Conservation (phyloP, 257 asterid species). For the Rauvolfia tetraphylla region DNA sequence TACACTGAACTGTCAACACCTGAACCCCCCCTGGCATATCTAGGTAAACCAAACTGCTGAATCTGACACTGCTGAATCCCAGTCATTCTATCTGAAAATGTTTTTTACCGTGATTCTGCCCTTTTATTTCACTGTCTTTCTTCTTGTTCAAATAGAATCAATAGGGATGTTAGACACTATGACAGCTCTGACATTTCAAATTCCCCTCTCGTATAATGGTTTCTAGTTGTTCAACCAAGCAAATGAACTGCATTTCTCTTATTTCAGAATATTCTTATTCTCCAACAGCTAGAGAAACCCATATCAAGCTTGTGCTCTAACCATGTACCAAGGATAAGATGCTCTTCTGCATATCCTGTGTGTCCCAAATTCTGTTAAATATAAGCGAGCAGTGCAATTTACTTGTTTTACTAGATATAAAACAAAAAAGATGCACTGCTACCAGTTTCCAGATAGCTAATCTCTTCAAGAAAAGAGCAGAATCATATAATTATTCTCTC, state of each 20-base stretch:
- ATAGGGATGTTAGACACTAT: not conserved
- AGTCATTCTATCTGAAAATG: not conserved
- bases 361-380: not conserved
- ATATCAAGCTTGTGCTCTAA: not conserved
- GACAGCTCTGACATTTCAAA: not conserved
- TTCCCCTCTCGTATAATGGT: not conserved
- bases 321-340: too few species aligned
- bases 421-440: not conserved
- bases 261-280: not conserved
- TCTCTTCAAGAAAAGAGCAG: not conserved
- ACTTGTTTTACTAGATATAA: not conserved
- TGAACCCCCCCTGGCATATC: not conserved
- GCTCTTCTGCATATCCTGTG: not conserved
- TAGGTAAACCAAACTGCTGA: not conserved
- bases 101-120: not conserved
- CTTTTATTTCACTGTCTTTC: not conserved
- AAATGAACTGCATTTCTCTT: not conserved
- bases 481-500: not conserved
- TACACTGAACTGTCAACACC: not conserved
- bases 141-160: not conserved
- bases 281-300: not conserved
- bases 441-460: not conserved
- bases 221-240: not conserved
- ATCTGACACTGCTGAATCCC: not conserved
- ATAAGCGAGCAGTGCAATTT: not conserved